Base-by-base conservation (phyloP, 768 basidiomycete species). In the Kwoniella botswanensis region DNA sequence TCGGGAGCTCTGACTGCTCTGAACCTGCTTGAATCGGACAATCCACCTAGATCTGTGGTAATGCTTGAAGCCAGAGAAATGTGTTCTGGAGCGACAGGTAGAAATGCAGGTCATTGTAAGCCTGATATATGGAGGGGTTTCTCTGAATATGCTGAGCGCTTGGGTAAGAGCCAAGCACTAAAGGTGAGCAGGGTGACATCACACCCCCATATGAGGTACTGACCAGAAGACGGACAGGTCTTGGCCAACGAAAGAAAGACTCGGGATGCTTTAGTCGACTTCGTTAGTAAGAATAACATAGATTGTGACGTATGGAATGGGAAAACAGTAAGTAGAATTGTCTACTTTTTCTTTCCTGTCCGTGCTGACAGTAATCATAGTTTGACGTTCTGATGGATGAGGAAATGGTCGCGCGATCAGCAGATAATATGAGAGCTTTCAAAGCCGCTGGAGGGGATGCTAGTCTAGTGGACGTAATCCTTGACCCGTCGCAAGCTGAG, bases 11-110 rank as follows among this genome's bases (percentile, higher is more conserved):
- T 73, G 1, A 66, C 70, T 2, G 74, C 72, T 4, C 52, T 76
- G 24, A 66, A 65, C 6, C 65, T 78, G 11, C 67, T 78, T 2
- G 57, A 68, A 29, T 59, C 71, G 6, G 52, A 67, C 4, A 63
- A 70, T 42, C 67, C 74, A 43, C 74, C 73, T 15, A 63, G 56
- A 29, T 70, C 85, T 42, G 86, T 90, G 0, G 88, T 90, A 18
- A 85, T 95, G 13, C 82, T 97, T 6, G 94, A 96, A 78, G 94
- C 93, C 2, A 85, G 94, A 76, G 90, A 93, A 58, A 57, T 75
- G 17, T 77, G 73, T 26, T 79, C 78, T 0, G 81, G 81, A 13
- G 81, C 77, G 90, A 94, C 81, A 92, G 93, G 93, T 41, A 84
- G 92, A 55, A 74, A 86, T 62, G 76, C 71, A 44, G 81, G 71